Conservation (phyloP, 2,329 filamentous ascomycete genomes). For the Amylocarpus encephaloides region DNA sequence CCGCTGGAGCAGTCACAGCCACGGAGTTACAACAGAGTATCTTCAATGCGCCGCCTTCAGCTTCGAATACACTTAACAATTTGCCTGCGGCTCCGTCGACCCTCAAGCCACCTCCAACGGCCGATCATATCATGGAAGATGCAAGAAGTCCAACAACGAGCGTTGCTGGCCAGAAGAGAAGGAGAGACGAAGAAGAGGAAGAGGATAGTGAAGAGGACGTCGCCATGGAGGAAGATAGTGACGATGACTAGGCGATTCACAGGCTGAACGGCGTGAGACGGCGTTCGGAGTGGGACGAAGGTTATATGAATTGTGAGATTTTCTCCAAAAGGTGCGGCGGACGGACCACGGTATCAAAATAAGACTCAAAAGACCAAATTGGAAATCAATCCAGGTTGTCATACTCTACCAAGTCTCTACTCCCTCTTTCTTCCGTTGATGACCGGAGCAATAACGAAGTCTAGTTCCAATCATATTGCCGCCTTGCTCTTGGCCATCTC, state of each 20-base stretch:
- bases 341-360: constrained; percentile 6
- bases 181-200: constrained; percentile 57
- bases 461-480: not conserved
- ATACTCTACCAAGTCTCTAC: not conserved
- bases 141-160: constrained; percentile 47
- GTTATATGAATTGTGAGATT: not conserved
- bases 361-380: not conserved
- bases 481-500: constrained; percentile 46
- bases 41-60: constrained; percentile 61
- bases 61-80: constrained; percentile 35
- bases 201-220: constrained; percentile 66
- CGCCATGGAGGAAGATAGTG: constrained; percentile 57
- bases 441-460: not conserved
- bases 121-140: constrained; percentile 45
- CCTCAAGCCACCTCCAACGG: constrained; percentile 41
- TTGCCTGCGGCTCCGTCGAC: constrained; percentile 32
- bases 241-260: constrained; percentile 24
- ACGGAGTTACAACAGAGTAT: constrained; percentile 75
- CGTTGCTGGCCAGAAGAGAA: constrained; percentile 58
- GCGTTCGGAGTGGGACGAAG: constrained; percentile 22
- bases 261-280: constrained; percentile 12
- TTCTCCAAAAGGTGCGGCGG: constrained; percentile 6
- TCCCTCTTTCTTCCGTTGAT: not conserved
- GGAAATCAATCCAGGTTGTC: no score
- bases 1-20: constrained; percentile 51